Evolutionary conservation across 768 basidiomycete species (phyloP).

Genomic region (Tylopilus sp.): DNA sequence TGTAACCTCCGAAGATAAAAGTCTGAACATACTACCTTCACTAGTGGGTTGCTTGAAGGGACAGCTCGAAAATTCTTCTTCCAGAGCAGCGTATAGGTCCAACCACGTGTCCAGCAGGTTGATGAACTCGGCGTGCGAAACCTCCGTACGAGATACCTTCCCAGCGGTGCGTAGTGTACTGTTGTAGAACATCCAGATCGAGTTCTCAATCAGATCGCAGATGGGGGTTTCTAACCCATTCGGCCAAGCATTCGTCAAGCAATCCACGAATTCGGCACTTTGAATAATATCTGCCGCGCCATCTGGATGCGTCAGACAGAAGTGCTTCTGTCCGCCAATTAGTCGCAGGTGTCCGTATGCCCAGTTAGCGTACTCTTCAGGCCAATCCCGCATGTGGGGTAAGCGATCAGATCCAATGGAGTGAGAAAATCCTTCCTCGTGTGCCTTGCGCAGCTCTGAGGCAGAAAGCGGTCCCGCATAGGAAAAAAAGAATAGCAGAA

Average conservation of each 20-base stretch:
- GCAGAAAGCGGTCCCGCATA: too few relatives aligned
- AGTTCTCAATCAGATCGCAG: not conserved
- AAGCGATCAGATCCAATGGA: too few relatives aligned
- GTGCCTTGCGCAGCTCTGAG: too few relatives aligned
- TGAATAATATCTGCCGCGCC: not conserved
- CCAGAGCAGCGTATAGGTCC: not conserved
- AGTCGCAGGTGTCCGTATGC: not conserved
- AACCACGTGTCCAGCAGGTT: not conserved
- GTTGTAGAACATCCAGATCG: not conserved
- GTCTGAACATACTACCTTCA: too few relatives aligned
- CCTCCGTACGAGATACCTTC: not conserved
- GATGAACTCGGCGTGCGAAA: not conserved
- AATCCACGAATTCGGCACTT: not conserved
- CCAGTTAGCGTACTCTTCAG: not conserved
- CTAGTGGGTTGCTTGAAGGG: too few relatives aligned
- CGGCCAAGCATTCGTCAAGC: not conserved
- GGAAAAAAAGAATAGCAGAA: too few relatives aligned
- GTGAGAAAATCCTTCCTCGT: too few relatives aligned
- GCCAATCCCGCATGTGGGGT: too few relatives aligned
- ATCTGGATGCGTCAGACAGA: too few relatives aligned
- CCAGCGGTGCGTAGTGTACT: not conserved
- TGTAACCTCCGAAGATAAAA: too few relatives aligned
- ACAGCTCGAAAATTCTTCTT: not conserved
- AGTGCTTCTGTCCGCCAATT: not conserved
- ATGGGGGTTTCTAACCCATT: not conserved